Base-by-base conservation (phyloP, 2,329 filamentous ascomycete genomes). In the Biscogniauxia sp. region DNA sequence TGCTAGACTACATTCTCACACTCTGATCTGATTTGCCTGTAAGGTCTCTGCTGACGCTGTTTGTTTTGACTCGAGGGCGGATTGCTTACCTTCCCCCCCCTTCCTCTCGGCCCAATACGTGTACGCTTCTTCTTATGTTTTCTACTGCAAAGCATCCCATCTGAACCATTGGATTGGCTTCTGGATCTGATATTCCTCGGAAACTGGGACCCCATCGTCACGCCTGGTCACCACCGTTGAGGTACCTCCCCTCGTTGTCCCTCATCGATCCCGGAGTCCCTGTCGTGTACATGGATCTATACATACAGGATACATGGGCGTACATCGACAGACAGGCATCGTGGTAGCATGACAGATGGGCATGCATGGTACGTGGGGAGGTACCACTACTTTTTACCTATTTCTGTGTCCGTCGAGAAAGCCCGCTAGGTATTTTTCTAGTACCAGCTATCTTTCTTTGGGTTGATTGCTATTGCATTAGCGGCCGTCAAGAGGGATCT, bases 401-500 rank as follows among this genome's bases (percentile, higher is more conserved):
- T 59, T 60, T 58, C 59, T 68, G 61, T 62, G 61, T 51, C 62
- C 60, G 62, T 64, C 61, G 61, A 64, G 56, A 58, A 63, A 67
- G 61, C 57, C 60, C 64, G 58, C 64, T 64, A 45, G 37, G 37
- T 45, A 69, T 70, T 64, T 67, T 68, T 63, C 64, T 69, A 67
- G 70, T 73, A 72, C 70, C 68, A 70, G 64, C 68, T 73, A 72
- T 67, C 62, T 54, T 65, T 65, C 66, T 68, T 73, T 70, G 71
- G 73, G 72, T 73, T 69, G 69, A 70, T 70, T 73, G 69, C 69
- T 72, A 64, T 66, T 76, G 75, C 73, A 75, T 77, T 76, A 77
- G 75, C 71, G 71, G 71, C 74, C 72, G 73, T 71, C 65, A 68
- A 66, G 61, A 70, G 65, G 66, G 66, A 64, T 67, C 65, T 73